A percentile compares a stretch with the other conserved stretches of the same genome.
Evolutionary conservation across 163 green algal species (phyloP).

Genomic region (Prototheca wickerhamii): DNA sequence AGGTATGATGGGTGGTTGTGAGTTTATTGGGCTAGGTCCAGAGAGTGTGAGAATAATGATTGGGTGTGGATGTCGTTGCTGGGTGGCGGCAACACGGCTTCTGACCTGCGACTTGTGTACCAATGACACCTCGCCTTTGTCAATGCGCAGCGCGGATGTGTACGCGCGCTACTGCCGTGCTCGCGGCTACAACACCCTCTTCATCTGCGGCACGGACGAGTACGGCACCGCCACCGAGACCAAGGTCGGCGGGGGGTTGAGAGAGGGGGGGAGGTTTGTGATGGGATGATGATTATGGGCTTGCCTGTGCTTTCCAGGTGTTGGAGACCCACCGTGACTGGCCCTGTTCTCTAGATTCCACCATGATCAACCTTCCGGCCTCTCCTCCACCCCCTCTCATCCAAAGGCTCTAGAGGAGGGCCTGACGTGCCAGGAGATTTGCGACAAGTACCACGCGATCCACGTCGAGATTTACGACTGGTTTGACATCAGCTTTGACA

Average conservation of each 20-base stretch:
- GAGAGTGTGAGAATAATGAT: neutral
- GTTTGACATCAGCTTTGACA: constrained; percentile 95
- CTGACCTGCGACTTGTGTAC: neutral
- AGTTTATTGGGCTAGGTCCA: neutral
- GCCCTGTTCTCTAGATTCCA: neutral
- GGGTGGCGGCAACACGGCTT: neutral
- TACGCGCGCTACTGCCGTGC: constrained; percentile 84
- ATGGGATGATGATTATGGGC: neutral
- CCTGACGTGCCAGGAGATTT: constrained; percentile 84
- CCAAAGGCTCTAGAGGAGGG: constrained; percentile 86
- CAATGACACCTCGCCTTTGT: neutral
- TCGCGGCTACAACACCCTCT: constrained; percentile 87
- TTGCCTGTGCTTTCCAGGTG: neutral
- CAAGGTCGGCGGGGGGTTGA: constrained; percentile 52
- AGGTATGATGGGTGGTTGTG: constrained; percentile 2
- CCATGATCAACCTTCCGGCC: neutral
- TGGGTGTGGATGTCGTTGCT: neutral
- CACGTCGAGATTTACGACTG: constrained; percentile 90
- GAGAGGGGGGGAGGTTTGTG: neutral
- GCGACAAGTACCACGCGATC: constrained; percentile 96
- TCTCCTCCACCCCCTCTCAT: neutral
- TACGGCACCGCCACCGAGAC: constrained; percentile 98
- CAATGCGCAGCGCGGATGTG: constrained; percentile 66
- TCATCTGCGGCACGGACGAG: constrained; percentile 96
- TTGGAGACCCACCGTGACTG: neutral